A percentile compares a stretch with the other conserved stretches of the same genome.
These are phyloP conservation scores for Lasiodiplodia citricola DNA, from an alignment of 2,329 filamentous ascomycete genomes.

Conservation along the genomic window DNA sequence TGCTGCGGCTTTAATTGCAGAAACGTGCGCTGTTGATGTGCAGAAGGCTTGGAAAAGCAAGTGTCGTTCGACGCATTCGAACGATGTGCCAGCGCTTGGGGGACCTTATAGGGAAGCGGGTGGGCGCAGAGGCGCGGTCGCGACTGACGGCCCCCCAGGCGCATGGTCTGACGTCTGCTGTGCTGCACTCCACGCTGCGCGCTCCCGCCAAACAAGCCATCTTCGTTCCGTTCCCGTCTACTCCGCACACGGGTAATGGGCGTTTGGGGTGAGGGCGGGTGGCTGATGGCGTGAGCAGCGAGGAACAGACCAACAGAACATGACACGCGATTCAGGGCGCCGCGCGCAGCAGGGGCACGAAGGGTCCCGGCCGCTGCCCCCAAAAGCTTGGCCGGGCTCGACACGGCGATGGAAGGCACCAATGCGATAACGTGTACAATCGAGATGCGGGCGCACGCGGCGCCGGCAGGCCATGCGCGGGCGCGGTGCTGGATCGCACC, in stretches of 20 bases:
- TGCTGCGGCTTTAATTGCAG: neutral
- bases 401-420: neutral
- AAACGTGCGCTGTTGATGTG: neutral
- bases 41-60: neutral
- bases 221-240: slow-evolving; percentile 6
- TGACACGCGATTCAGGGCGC: neutral
- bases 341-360: neutral
- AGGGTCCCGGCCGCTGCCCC: neutral
- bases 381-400: neutral
- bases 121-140: neutral
- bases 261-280: neutral
- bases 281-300: slow-evolving; percentile 12
- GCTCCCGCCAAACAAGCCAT: slow-evolving; percentile 19
- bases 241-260: slow-evolving; percentile 14
- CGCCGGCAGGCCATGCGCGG: neutral
- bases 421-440: neutral
- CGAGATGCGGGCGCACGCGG: slow-evolving; percentile 5
- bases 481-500: neutral
- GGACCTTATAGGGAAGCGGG: neutral
- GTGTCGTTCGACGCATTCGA: neutral
- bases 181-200: slow-evolving; percentile 23
- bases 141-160: no score
- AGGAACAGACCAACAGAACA: neutral
- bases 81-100: neutral
- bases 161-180: slow-evolving; percentile 21